A percentile compares a stretch with the other conserved stretches of the same genome.
phyloP scores from a whole-genome alignment of 176 grass and related monocot genomes.

The Bolboschoenus planiculmis region DNA sequence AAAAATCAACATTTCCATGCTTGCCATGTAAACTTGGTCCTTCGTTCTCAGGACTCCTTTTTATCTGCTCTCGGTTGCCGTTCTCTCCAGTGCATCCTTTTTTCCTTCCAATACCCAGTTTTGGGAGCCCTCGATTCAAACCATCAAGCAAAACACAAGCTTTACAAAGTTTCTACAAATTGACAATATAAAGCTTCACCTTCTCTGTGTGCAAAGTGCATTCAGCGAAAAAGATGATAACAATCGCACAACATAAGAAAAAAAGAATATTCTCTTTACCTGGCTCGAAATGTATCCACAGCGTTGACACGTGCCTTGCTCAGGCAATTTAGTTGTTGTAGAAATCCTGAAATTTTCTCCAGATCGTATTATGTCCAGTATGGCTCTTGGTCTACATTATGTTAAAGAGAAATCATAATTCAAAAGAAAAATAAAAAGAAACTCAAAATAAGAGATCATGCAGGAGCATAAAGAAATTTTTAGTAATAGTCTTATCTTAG shows the following conservation, averaged over 20 bases:
- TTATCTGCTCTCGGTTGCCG: conserved; percentile 15
- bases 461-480: not conserved
- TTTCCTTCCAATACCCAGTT: conserved; percentile 74
- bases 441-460: not conserved
- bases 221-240: not conserved
- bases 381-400: conserved; percentile 70
- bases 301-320: conserved; percentile 80
- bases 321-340: conserved; percentile 74
- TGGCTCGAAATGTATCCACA: conserved; percentile 91
- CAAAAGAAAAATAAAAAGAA: not conserved
- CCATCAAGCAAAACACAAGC: conserved; percentile 72
- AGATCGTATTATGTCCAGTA: conserved; percentile 89
- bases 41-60: conserved; percentile 24
- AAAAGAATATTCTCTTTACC: conserved; percentile 29
- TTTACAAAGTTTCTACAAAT: conserved; percentile 76
- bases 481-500: not conserved
- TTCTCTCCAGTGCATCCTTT: conserved; percentile 29
- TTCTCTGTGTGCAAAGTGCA: not conserved
- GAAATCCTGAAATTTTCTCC: conserved; percentile 89
- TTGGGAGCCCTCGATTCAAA: conserved; percentile 77
- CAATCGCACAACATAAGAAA: not conserved
- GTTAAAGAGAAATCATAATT: not conserved
- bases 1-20: conserved; percentile 61
- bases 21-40: conserved; percentile 48
- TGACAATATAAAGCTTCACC: not conserved